phyloP scores from a whole-genome alignment of 495 filamentous ascomycete genomes.

The Pseudoneurospora amorphoporcata region DNA sequence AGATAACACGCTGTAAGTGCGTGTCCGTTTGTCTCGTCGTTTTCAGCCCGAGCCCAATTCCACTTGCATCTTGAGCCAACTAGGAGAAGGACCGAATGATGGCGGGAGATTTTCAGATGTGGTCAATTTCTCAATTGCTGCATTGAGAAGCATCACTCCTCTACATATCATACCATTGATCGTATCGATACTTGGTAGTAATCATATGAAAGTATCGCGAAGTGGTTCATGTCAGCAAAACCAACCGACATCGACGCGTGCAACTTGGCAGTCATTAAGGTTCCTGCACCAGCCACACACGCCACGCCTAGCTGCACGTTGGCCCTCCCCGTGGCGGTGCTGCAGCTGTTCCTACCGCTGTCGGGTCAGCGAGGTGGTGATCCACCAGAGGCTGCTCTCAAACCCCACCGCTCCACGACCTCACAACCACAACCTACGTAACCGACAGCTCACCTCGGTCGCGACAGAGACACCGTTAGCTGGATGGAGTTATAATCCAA shows the following conservation, averaged over 20 bases:
- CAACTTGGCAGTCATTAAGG: not conserved
- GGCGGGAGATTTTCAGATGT: not conserved
- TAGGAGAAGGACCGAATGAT: not conserved
- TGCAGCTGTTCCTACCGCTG: not conserved
- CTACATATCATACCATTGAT: not conserved
- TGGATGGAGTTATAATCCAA: conserved; percentile 1
- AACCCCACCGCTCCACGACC: not conserved
- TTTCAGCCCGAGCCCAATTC: not conserved
- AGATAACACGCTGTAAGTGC: too few relatives aligned
- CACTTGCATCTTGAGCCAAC: not conserved
- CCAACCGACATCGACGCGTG: not conserved
- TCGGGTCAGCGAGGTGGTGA: not conserved
- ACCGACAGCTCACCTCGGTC: not conserved
- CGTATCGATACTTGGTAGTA: not conserved
- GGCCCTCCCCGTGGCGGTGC: not conserved
- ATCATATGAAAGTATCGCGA: not conserved
- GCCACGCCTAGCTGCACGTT: not conserved
- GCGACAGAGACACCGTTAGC: not conserved
- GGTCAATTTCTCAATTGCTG: too few relatives aligned
- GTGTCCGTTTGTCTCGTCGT: not conserved
- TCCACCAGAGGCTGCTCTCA: not conserved
- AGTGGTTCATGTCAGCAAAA: not conserved
- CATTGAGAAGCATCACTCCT: not conserved
- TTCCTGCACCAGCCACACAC: not conserved
- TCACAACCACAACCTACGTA: not conserved